Evolutionary conservation across 169 alveolate genomes (phyloP).

Genomic region (Cytauxzoon felis): DNA sequence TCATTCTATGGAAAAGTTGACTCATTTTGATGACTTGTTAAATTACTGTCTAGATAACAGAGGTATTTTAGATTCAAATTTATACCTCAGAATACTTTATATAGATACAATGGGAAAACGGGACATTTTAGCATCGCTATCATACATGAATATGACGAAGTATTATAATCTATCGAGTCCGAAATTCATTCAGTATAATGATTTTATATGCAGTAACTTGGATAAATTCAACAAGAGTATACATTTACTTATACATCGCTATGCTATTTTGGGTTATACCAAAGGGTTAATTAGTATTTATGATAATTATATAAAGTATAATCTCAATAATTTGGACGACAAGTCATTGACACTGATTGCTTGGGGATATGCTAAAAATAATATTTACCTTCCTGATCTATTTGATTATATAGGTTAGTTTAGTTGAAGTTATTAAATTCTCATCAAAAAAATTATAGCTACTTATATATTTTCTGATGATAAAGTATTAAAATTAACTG

Average conservation of each 20-base stretch:
- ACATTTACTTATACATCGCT: constrained; percentile 53
- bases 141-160: constrained; percentile 54
- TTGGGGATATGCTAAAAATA: constrained; percentile 61
- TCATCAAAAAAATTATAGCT: not conserved
- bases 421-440: no score
- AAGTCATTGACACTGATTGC: constrained; percentile 42
- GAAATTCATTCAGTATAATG: constrained; percentile 27
- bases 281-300: constrained; percentile 49
- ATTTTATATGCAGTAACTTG: constrained; percentile 37
- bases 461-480: constrained; percentile 16
- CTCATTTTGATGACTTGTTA: constrained; percentile 57
- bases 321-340: constrained; percentile 9
- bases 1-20: constrained; percentile 46
- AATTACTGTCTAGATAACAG: constrained; percentile 49
- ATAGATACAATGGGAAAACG: constrained; percentile 51
- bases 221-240: constrained; percentile 12
- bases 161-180: constrained; percentile 30
- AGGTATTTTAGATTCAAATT: not conserved
- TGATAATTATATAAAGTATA: constrained; percentile 11
- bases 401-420: constrained; percentile 52
- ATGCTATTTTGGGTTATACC: constrained; percentile 50
- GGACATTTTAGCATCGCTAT: constrained; percentile 59
- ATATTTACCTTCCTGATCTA: constrained; percentile 33
- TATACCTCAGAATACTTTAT: not conserved
- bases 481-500: constrained; percentile 23